These are phyloP conservation scores for Iberis pinnata DNA, from an alignment of 345 rosid genomes.

Conservation along the genomic window DNA sequence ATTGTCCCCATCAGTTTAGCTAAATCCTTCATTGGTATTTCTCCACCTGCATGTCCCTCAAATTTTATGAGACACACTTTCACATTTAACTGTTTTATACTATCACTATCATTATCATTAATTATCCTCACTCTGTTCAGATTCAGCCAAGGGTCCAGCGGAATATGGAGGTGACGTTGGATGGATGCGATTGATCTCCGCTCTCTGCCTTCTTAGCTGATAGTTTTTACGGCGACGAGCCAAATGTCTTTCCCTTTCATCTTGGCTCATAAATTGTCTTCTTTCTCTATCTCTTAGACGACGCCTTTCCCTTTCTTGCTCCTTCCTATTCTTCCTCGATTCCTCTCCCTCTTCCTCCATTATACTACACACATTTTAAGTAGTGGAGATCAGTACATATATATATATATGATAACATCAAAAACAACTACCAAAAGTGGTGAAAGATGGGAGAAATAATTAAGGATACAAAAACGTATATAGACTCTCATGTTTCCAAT, in stretches of 20 bases:
- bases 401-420: too few species aligned
- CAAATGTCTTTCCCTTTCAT: constrained; percentile 82
- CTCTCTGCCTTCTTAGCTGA: constrained; percentile 65
- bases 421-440: too few species aligned
- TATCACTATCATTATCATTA: neutral
- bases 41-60: constrained; percentile 40
- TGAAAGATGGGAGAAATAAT: too few species aligned
- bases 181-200: constrained; percentile 37
- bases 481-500: too few species aligned
- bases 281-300: constrained; percentile 79
- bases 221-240: constrained; percentile 86
- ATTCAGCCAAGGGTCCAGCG: constrained; percentile 20
- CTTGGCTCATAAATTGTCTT: constrained; percentile 79
- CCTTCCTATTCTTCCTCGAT: constrained; percentile 43
- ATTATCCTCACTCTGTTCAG: constrained; percentile 37
- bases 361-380: neutral
- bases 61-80: neutral
- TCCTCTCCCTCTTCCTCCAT: constrained; percentile 32
- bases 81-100: neutral
- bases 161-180: constrained; percentile 28
- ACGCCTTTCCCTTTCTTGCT: constrained; percentile 75
- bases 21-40: constrained; percentile 42
- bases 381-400: too few species aligned
- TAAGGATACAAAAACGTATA: too few species aligned
- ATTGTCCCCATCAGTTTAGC: constrained; percentile 45